Evolutionary conservation across 345 rosid genomes (phyloP).

Genomic region (Leavenworthia alabamica): DNA sequence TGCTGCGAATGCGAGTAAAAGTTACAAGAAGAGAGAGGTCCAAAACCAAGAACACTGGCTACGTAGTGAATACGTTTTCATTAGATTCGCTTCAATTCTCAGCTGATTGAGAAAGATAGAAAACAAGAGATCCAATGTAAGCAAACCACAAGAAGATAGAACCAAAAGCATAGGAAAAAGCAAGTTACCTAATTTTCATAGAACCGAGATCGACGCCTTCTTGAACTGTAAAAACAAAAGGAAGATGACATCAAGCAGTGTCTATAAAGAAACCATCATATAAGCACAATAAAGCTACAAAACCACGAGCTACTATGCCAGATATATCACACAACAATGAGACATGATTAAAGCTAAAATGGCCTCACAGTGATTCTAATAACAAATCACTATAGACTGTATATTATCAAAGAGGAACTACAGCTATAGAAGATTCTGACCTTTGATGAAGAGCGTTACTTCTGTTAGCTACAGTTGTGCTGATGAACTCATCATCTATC

Average conservation of each 20-base stretch:
- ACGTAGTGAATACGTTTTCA: conserved; percentile 18
- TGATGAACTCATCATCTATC: conserved; percentile 67
- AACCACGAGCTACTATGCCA: too few species aligned
- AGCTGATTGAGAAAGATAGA: background rate
- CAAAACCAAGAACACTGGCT: conserved; percentile 25
- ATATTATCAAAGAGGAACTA: background rate
- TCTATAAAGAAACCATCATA: background rate
- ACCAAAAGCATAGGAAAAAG: background rate
- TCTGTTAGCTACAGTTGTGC: conserved; percentile 46
- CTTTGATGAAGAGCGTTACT: conserved; percentile 64
- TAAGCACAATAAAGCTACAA: conserved; percentile 11
- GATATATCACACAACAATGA: background rate
- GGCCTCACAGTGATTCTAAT: too few species aligned
- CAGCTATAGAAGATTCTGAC: conserved; percentile 35
- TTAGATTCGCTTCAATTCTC: background rate
- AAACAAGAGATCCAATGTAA: background rate
- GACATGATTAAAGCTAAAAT: too few species aligned
- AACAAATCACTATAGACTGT: too few species aligned
- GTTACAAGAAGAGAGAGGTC: conserved; percentile 21
- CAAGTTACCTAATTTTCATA: conserved; percentile 49
- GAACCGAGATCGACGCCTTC: conserved; percentile 74
- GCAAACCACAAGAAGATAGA: background rate
- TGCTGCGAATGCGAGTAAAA: conserved; percentile 14
- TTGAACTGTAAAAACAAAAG: conserved; percentile 44
- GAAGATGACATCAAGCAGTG: conserved; percentile 1